Evolutionary conservation across 192 early-diverging fungal genomes (phyloP), one percentile per base, ranked within the genome.

Genomic region (Linnemannia elongata): DNA sequence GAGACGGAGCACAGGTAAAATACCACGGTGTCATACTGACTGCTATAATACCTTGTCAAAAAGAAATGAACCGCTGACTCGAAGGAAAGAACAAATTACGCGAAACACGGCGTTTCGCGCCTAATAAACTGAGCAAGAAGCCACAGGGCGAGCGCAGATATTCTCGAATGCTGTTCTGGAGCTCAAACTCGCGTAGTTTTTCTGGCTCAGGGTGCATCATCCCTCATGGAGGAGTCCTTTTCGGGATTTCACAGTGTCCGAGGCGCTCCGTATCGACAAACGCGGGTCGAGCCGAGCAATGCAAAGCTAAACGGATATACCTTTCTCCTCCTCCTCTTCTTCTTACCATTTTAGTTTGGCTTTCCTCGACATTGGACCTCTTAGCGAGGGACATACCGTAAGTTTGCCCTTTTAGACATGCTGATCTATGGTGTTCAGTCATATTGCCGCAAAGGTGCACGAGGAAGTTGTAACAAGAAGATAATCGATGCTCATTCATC

Each of bases 1-100:
- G 98, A 99, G 89, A 98, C 96, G 24, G 95, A 96, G 63, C 91
- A 91, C 70, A 93, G 85, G 92, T 92, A 85, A 81, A 52, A 17
- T 52, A 52, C 4, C 17, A 6, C 6, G 17, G 49, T 15, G 44
- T 45, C 44, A 15, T 45, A 45, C 44, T 45, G 44, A 45, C 44
- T 15, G 44, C 1, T 45, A 13, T 45, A 45, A 15, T 13, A 12
- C 12, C 44, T 45, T 45, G 44, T 45, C 44, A 45, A 45, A 45
- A 84, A 75, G 81, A 88, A 42, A 27, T 41, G 66, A n/a, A n/a
- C 20, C 18, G 39, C n/a, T 10, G 15, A 60, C 18, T 39, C 69
- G 77, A 5, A 30, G 33, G 3, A 39, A 76, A 8, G 6, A 24
- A 36, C 5, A 39, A 55, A 60, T 0, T 27, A 60, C n/a, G n/a